These are phyloP conservation scores for Atalantia buxifolia DNA, from an alignment of 345 rosid genomes.

Conservation along the genomic window DNA sequence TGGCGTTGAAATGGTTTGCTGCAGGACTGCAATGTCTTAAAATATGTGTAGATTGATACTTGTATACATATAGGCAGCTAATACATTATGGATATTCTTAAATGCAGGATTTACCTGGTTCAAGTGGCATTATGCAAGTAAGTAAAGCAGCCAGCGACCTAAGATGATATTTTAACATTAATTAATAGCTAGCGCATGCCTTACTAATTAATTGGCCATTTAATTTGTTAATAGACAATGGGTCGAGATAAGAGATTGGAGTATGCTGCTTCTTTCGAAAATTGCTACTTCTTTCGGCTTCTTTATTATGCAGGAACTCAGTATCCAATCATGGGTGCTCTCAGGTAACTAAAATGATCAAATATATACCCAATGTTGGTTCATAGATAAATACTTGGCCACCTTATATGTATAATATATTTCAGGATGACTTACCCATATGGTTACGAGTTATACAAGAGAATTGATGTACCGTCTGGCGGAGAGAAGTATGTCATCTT, in stretches of 20 bases:
- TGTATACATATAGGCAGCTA: not conserved
- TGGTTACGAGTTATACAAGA: constrained; percentile 69
- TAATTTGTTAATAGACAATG: constrained; percentile 55
- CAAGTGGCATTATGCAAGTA: constrained; percentile 98
- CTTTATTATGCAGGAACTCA: constrained; percentile 92
- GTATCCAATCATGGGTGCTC: constrained; percentile 96
- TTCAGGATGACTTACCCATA: constrained; percentile 71
- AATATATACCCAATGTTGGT: not conserved
- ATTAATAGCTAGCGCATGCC: not conserved
- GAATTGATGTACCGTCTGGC: constrained; percentile 51
- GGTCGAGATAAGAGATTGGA: constrained; percentile 86
- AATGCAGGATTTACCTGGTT: constrained; percentile 78
- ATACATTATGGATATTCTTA: not conserved
- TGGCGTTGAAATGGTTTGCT: not conserved
- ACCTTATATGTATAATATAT: not conserved
- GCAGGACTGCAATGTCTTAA: not conserved
- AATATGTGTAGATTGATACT: not conserved
- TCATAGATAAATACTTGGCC: not conserved
- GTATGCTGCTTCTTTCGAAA: constrained; percentile 85
- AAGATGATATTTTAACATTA: not conserved
- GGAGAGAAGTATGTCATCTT: constrained; percentile 63
- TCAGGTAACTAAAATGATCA: constrained; percentile 42
- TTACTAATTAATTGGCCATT: constrained; percentile 5
- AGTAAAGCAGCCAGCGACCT: constrained; percentile 21
- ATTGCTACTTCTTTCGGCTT: constrained; percentile 80